These are phyloP conservation scores for Phaeosphaeriaceae sp. DNA, from an alignment of 2,329 filamentous ascomycete species.

Conservation along the genomic window DNA sequence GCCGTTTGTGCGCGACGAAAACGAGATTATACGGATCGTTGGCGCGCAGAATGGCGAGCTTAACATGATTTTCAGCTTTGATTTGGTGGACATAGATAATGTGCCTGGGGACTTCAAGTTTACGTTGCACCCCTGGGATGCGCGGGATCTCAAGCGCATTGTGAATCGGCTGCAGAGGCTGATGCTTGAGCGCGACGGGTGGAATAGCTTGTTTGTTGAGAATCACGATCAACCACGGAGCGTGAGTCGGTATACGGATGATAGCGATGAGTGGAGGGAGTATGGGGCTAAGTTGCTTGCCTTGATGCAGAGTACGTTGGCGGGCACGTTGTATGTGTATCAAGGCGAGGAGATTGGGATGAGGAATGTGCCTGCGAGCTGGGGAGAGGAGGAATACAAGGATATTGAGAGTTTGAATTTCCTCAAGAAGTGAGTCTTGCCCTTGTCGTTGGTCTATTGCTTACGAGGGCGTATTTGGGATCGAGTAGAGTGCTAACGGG, in stretches of 20 bases:
- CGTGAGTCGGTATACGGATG: slow-evolving; percentile 56
- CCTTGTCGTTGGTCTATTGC: no score
- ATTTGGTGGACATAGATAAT: slow-evolving; percentile 49
- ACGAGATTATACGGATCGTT: slow-evolving; percentile 56
- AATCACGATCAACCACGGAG: slow-evolving; percentile 62
- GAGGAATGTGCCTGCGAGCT: slow-evolving; percentile 54
- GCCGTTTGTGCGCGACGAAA: slow-evolving; percentile 58
- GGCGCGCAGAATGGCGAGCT: slow-evolving; percentile 58
- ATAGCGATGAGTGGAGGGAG: slow-evolving; percentile 55
- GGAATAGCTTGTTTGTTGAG: slow-evolving; percentile 60
- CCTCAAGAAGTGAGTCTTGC: slow-evolving; percentile 48
- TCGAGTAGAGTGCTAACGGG: background rate
- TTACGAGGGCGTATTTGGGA: no score
- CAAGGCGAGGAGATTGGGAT: slow-evolving; percentile 61
- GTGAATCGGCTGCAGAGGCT: slow-evolving; percentile 43
- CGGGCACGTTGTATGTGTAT: slow-evolving; percentile 58
- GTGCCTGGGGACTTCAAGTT: slow-evolving; percentile 46
- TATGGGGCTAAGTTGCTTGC: slow-evolving; percentile 57
- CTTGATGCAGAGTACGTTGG: slow-evolving; percentile 56
- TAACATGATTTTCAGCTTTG: slow-evolving; percentile 70
- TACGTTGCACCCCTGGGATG: slow-evolving; percentile 42
- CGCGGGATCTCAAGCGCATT: slow-evolving; percentile 41
- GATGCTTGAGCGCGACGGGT: slow-evolving; percentile 47
- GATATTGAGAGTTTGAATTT: slow-evolving; percentile 65
- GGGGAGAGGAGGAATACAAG: slow-evolving; percentile 56